A percentile compares a stretch with the other conserved stretches of the same genome.
These are phyloP conservation scores for Astrothelium subdiscretum DNA, from an alignment of 495 filamentous ascomycete species.

Conservation along the genomic window DNA sequence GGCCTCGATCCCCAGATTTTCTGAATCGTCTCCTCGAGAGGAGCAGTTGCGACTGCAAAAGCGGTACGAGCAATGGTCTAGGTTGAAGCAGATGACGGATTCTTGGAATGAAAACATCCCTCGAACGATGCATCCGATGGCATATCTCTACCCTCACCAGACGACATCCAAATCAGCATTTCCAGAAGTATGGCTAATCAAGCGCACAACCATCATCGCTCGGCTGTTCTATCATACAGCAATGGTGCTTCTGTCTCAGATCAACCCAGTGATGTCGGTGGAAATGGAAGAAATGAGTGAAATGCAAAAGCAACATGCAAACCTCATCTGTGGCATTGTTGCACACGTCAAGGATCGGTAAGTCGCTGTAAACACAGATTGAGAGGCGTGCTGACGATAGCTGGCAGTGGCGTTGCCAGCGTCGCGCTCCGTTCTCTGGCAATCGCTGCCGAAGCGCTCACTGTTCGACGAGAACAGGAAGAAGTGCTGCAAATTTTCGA, in stretches of 20 bases:
- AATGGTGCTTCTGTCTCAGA: slow-evolving; percentile 67
- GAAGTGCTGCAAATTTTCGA: slow-evolving; percentile 72
- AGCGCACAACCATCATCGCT: slow-evolving; percentile 66
- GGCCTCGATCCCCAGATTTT: slow-evolving; percentile 47
- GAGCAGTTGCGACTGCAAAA: slow-evolving; percentile 53
- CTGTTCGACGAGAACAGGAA: slow-evolving; percentile 58
- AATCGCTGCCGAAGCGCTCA: slow-evolving; percentile 66
- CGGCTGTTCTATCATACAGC: slow-evolving; percentile 87
- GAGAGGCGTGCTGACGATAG: slow-evolving; percentile 8
- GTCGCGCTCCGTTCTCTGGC: slow-evolving; percentile 68
- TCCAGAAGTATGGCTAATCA: slow-evolving; percentile 82
- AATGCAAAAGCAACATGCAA: slow-evolving; percentile 58
- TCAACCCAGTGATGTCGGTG: slow-evolving; percentile 49
- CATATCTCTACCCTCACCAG: slow-evolving; percentile 57
- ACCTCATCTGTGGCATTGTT: slow-evolving; percentile 76
- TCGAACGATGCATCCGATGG: slow-evolving; percentile 77
- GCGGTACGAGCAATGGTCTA: slow-evolving; percentile 64
- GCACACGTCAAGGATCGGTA: slow-evolving; percentile 70
- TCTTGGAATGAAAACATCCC: slow-evolving; percentile 69
- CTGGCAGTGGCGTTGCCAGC: slow-evolving; percentile 53
- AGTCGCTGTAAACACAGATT: slow-evolving; percentile 12
- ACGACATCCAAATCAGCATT: slow-evolving; percentile 62
- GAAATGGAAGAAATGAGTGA: slow-evolving; percentile 56
- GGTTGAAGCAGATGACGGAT: slow-evolving; percentile 62
- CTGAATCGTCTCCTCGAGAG: slow-evolving; percentile 43